Percentiles rank a stretch among this genome's conserved stretches.
Evolutionary conservation across 805 yeast genomes (phyloP).

Genomic region (Yamadazyma kitorensis): DNA sequence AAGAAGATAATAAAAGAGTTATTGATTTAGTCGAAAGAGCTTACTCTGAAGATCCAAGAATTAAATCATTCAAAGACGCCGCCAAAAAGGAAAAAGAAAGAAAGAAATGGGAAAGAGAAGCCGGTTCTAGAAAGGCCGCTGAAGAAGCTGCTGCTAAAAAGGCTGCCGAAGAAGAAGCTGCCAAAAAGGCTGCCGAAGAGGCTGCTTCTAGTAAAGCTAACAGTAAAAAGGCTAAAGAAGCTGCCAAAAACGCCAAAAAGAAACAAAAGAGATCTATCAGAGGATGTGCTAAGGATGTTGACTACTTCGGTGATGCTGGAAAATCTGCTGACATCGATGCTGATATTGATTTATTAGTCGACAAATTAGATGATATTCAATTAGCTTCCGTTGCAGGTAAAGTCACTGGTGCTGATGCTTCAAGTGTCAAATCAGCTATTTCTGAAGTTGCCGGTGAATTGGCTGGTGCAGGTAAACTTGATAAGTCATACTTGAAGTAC

Average conservation of each 20-base stretch:
- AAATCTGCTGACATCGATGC: constrained; percentile 67
- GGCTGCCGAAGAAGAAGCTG: constrained; percentile 84
- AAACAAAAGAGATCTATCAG: constrained; percentile 91
- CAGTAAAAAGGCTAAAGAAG: constrained; percentile 83
- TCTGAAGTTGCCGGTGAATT: constrained; percentile 53
- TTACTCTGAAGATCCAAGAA: constrained; percentile 88
- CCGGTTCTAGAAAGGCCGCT: constrained; percentile 95
- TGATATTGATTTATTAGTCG: constrained; percentile 78
- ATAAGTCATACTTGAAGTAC: constrained; percentile 53
- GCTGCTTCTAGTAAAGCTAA: constrained; percentile 58
- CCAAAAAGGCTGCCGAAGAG: constrained; percentile 72
- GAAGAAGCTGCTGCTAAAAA: constrained; percentile 83
- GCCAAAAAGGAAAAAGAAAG: constrained; percentile 94
- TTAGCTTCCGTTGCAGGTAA: constrained; percentile 72
- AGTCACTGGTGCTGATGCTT: constrained; percentile 54
- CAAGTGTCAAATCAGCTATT: constrained; percentile 59
- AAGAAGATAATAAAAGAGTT: constrained; percentile 91
- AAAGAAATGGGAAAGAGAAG: constrained; percentile 96
- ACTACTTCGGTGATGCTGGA: constrained; percentile 77
- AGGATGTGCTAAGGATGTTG: constrained; percentile 75
- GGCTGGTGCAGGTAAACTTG: constrained; percentile 52
- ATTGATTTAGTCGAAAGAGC: constrained; percentile 87
- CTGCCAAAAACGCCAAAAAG: constrained; percentile 97
- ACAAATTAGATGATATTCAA: constrained; percentile 73
- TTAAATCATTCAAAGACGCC: constrained; percentile 85